Percentiles rank a stretch among this genome's conserved stretches.
Conservation (phyloP, 1,139 yeast species). For the Geotrichum candidum region DNA sequence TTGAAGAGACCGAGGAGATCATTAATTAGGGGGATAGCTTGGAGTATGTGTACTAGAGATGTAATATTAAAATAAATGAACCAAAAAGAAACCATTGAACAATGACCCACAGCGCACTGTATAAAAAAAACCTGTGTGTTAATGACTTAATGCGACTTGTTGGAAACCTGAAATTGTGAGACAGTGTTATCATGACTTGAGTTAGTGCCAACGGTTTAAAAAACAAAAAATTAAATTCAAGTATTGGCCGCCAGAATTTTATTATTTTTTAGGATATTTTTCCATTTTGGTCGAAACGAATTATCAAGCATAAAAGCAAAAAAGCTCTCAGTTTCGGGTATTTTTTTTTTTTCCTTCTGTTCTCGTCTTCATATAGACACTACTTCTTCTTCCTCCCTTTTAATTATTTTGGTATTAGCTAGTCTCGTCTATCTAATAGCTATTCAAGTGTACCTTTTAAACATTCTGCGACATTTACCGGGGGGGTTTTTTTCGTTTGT, state of each 20-base stretch:
- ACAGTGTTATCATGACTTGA: neutral
- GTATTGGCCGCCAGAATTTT: neutral
- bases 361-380: neutral
- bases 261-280: neutral
- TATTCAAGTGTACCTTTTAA: neutral
- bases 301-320: neutral
- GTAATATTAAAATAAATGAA: neutral
- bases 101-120: neutral
- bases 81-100: neutral
- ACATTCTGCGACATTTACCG: neutral
- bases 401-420: neutral
- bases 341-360: neutral
- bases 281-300: neutral
- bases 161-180: neutral
- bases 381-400: neutral
- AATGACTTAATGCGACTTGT: neutral
- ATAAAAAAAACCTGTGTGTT: neutral
- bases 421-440: neutral
- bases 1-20: constrained; percentile 76
- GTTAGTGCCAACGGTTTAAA: neutral
- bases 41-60: neutral
- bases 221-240: too few relatives aligned
- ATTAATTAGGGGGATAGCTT: constrained; percentile 43
- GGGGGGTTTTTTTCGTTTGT: neutral
- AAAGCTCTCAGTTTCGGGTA: neutral